Conservation (phyloP, 1,284 basidiomycete genomes). For the Tilletia caries region DNA sequence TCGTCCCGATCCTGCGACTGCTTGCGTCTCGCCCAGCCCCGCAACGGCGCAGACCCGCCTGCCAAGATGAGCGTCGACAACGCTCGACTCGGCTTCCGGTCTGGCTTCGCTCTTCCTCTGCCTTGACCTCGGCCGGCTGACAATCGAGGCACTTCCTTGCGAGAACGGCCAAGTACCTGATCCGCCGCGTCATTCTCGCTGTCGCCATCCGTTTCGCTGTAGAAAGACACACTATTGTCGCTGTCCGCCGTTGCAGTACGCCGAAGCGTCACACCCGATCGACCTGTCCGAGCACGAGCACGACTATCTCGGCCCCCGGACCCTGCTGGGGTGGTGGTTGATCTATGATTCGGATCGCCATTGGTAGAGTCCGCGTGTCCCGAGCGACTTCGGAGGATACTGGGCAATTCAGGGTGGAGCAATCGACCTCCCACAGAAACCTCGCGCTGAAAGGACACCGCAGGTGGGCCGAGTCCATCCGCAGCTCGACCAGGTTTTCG, state of each 20-base stretch:
- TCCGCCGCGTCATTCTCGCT: not conserved
- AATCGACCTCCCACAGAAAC: slow-evolving; percentile 9
- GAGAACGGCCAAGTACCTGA: not conserved
- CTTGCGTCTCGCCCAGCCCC: not conserved
- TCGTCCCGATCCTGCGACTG: not conserved
- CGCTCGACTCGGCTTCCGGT: not conserved
- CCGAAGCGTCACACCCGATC: not conserved
- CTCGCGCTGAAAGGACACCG: not conserved
- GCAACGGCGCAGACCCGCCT: not conserved
- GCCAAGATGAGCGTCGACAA: not conserved
- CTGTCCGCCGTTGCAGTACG: not conserved
- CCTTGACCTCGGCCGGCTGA: not conserved
- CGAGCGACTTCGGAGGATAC: not conserved
- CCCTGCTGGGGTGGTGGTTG: too few relatives aligned
- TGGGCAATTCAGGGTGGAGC: not conserved
- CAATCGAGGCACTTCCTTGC: not conserved
- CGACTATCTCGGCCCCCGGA: too few relatives aligned
- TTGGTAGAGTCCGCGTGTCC: not conserved
- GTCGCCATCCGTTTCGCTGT: not conserved
- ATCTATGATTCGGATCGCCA: too few relatives aligned
- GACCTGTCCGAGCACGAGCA: not conserved
- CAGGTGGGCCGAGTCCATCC: not conserved
- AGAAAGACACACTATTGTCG: not conserved
- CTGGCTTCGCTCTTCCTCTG: not conserved
- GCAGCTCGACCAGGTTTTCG: not conserved